Evolutionary conservation across 202 grass and related monocot genomes (phyloP).

Genomic region (Setaria italica): DNA sequence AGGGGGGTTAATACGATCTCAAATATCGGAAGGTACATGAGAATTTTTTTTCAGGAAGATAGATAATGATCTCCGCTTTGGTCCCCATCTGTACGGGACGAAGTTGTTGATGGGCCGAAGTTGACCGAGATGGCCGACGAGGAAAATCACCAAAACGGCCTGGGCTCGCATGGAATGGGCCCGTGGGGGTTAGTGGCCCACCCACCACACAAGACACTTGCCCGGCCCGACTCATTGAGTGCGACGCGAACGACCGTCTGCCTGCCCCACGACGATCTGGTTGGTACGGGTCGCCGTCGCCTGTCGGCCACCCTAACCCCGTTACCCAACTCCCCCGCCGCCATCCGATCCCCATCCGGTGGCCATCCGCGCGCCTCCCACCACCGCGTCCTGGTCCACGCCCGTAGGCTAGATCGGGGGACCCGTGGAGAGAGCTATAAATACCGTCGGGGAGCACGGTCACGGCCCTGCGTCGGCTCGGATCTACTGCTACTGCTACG

Average conservation of each 20-base stretch:
- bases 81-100: too few relatives aligned
- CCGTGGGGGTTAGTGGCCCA: background rate
- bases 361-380: background rate
- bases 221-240: background rate
- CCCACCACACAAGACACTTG: background rate
- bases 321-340: too few relatives aligned
- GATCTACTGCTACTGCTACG: background rate
- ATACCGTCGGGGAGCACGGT: background rate
- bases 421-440: background rate
- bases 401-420: background rate
- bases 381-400: background rate
- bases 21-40: too few relatives aligned
- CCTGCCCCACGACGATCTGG: background rate
- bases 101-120: too few relatives aligned
- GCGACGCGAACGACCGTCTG: background rate
- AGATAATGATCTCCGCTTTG: too few relatives aligned
- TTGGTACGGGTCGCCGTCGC: background rate
- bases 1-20: too few relatives aligned
- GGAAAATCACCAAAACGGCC: background rate
- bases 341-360: constrained; percentile 22
- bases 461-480: constrained; percentile 9
- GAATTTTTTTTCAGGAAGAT: too few relatives aligned
- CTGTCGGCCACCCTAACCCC: background rate
- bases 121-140: too few relatives aligned
- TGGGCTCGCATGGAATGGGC: constrained; percentile 8